Conservation (phyloP, 2,329 filamentous ascomycete species). For the Colletotrichum horii region DNA sequence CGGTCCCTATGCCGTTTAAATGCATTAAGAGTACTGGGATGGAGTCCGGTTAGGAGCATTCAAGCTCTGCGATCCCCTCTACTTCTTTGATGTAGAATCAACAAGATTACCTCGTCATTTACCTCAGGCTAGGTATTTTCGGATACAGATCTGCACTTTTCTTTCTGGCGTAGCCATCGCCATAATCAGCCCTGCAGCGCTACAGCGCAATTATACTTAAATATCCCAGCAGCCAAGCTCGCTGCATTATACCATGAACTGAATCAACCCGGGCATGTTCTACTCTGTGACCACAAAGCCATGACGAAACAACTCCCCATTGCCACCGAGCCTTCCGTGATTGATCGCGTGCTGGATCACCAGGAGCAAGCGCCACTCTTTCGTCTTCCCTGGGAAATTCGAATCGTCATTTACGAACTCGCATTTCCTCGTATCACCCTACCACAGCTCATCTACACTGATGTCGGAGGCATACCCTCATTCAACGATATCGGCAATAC, state of each 20-base stretch:
- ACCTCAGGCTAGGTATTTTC: background rate
- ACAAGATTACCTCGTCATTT: background rate
- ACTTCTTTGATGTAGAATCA: background rate
- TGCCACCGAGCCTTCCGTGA: background rate
- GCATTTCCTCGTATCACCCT: background rate
- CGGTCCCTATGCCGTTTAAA: background rate
- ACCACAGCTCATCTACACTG: background rate
- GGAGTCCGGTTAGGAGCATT: background rate
- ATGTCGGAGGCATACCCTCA: background rate
- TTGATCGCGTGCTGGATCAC: background rate
- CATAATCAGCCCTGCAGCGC: background rate
- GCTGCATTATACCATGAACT: background rate
- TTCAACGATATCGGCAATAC: background rate
- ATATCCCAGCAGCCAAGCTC: background rate
- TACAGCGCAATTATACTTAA: background rate
- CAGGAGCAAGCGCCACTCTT: conserved; percentile 4
- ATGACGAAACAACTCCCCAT: background rate
- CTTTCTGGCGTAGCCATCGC: background rate
- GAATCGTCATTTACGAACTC: background rate
- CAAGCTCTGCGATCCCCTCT: background rate
- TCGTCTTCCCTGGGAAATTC: background rate
- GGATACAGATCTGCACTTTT: background rate
- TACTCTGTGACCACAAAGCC: background rate
- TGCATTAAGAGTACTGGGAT: background rate
- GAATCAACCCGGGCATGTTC: background rate